phyloP scores from a whole-genome alignment of 176 grass and related monocot genomes.

The Calamus simplicifolius region DNA sequence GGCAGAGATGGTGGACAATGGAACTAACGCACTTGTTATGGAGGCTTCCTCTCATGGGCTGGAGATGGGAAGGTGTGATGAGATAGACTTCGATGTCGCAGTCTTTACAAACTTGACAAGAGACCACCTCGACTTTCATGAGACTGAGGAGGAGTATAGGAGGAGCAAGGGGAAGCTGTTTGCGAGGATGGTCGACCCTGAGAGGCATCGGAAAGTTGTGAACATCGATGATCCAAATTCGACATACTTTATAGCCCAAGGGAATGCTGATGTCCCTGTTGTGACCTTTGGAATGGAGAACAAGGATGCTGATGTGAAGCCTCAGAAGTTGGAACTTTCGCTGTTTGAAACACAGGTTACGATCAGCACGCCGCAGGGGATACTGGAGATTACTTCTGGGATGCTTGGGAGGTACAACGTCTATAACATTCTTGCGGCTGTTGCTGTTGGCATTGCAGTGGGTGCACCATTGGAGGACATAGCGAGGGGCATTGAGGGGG shows the following conservation, averaged over 20 bases:
- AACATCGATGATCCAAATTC: slow-evolving; percentile 86
- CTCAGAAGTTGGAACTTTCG: slow-evolving; percentile 74
- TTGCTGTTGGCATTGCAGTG: slow-evolving; percentile 86
- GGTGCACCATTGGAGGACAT: slow-evolving; percentile 79
- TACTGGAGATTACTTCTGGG: slow-evolving; percentile 89
- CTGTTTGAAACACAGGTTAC: slow-evolving; percentile 85
- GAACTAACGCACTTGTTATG: slow-evolving; percentile 72
- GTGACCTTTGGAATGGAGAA: slow-evolving; percentile 85
- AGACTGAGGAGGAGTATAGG: slow-evolving; percentile 67
- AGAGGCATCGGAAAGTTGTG: slow-evolving; percentile 73
- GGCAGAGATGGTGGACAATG: slow-evolving; percentile 87
- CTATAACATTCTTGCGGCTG: slow-evolving; percentile 91
- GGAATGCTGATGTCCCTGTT: slow-evolving; percentile 65
- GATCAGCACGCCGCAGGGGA: slow-evolving; percentile 81
- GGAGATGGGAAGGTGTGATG: slow-evolving; percentile 27
- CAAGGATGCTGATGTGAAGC: slow-evolving; percentile 83
- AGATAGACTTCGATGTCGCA: slow-evolving; percentile 79
- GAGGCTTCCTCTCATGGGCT: slow-evolving; percentile 52
- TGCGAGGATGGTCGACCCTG: slow-evolving; percentile 73
- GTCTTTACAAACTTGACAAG: slow-evolving; percentile 77
- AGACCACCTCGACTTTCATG: slow-evolving; percentile 31
- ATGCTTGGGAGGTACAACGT: slow-evolving; percentile 77
- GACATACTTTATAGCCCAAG: slow-evolving; percentile 61
- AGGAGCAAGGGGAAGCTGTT: slow-evolving; percentile 53
- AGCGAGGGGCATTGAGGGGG: slow-evolving; percentile 87